Evolutionary conservation across 352 stramenopile genomes (phyloP).

Genomic region (Globisporangium acanthophoron): DNA sequence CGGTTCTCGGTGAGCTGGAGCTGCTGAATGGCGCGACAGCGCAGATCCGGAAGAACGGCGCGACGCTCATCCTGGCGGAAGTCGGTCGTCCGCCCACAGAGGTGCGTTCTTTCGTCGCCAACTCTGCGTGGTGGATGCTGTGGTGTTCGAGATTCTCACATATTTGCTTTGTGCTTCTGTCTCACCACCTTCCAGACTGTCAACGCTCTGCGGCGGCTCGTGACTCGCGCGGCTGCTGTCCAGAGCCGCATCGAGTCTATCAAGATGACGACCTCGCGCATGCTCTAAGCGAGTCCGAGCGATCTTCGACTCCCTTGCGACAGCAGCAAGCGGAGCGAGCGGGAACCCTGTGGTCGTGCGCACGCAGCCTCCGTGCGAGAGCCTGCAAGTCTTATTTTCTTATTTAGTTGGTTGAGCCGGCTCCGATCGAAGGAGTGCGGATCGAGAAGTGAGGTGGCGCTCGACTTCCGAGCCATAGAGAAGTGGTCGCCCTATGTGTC

Average conservation of each 20-base stretch:
- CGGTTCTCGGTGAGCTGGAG: slow-evolving; percentile 49
- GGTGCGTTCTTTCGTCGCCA: slow-evolving; percentile 11
- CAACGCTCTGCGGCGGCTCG: slow-evolving; percentile 42
- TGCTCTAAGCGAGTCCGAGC: slow-evolving; percentile 5
- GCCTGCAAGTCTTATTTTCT: neutral
- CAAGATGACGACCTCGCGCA: slow-evolving; percentile 20
- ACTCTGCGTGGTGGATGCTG: neutral
- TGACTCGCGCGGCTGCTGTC: slow-evolving; percentile 37
- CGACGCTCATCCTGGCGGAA: slow-evolving; percentile 53
- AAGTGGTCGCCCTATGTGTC: slow-evolving; percentile 10
- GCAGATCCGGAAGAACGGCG: slow-evolving; percentile 61
- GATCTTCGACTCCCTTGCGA: neutral
- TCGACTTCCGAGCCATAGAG: slow-evolving; percentile 11
- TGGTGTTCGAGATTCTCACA: neutral
- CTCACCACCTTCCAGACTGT: slow-evolving; percentile 17
- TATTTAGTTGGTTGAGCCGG: slow-evolving; percentile 14
- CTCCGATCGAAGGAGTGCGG: slow-evolving; percentile 17
- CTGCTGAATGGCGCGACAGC: slow-evolving; percentile 49
- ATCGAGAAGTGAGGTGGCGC: slow-evolving; percentile 4
- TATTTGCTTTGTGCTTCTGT: neutral
- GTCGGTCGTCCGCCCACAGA: slow-evolving; percentile 35
- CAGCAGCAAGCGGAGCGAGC: neutral
- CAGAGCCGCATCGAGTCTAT: slow-evolving; percentile 50
- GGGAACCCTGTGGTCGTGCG: neutral
- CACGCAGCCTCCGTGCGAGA: neutral